These are phyloP conservation scores for Paramecium pentaurelia DNA, from an alignment of 73 alveolate genomes.

Conservation along the genomic window DNA sequence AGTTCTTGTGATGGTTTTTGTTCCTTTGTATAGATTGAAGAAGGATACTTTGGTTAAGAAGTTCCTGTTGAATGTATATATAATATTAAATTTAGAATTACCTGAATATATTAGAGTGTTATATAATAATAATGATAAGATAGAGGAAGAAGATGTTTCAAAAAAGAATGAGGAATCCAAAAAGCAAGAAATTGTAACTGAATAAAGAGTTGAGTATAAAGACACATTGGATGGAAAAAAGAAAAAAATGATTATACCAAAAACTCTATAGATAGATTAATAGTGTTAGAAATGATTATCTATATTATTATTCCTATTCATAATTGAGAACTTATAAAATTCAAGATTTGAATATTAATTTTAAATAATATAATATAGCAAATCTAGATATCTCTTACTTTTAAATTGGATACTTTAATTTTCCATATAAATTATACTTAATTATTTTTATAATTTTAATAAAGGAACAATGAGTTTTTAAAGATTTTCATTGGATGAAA, in stretches of 20 bases:
- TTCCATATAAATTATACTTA: not conserved
- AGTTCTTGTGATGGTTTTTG: slow-evolving; percentile 62
- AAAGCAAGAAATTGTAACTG: not conserved
- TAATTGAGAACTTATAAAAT: not conserved
- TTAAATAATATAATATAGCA: too few species aligned
- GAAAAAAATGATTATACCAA: not conserved
- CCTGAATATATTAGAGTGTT: slow-evolving; percentile 22
- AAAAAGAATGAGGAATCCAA: not conserved
- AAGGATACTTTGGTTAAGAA: slow-evolving; percentile 26
- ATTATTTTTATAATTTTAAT: not conserved
- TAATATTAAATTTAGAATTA: not conserved
- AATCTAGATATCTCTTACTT: too few species aligned
- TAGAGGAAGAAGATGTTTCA: not conserved
- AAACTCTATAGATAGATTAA: not conserved
- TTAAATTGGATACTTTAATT: too few species aligned
- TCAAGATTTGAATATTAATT: not conserved
- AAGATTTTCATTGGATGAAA: not conserved
- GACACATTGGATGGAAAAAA: not conserved
- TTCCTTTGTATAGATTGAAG: slow-evolving; percentile 52
- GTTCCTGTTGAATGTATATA: slow-evolving; percentile 1
- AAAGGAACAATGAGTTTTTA: not conserved
- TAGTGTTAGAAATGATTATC: not conserved
- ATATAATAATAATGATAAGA: not conserved
- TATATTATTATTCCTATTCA: not conserved
- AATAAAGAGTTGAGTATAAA: not conserved